phyloP scores from a whole-genome alignment of 768 basidiomycete genomes.

The Amanita inopinata region DNA sequence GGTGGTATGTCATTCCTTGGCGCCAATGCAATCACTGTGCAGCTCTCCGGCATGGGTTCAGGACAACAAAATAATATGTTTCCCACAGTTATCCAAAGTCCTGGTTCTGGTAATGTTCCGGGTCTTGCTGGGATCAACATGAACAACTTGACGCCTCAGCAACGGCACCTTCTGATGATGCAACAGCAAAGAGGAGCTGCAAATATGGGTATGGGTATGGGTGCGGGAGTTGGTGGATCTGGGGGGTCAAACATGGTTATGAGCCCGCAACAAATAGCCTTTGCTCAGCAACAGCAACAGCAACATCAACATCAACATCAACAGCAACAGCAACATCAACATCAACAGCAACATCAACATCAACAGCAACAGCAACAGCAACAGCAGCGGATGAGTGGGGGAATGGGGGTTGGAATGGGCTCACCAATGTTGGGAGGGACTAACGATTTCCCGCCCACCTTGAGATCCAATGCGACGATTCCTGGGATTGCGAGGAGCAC shows the following conservation, averaged over 20 bases:
- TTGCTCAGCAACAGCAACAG: slow-evolving; percentile 24
- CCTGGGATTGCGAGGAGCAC: slow-evolving; percentile 70
- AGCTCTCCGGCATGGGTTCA: slow-evolving; percentile 11
- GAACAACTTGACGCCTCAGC: slow-evolving; percentile 20
- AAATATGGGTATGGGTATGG: slow-evolving; percentile 19
- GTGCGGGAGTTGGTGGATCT: slow-evolving; percentile 18
- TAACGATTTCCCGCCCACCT: slow-evolving; percentile 32
- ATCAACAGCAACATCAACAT: slow-evolving; percentile 18
- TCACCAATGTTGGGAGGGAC: slow-evolving; percentile 31
- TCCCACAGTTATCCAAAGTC: slow-evolving; percentile 17
- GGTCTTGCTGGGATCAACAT: slow-evolving; percentile 23
- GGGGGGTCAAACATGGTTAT: slow-evolving; percentile 26
- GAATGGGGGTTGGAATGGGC: slow-evolving; percentile 21
- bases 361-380: slow-evolving; percentile 26
- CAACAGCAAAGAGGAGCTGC: slow-evolving; percentile 18
- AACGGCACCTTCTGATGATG: slow-evolving; percentile 7
- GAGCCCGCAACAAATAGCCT: slow-evolving; percentile 20
- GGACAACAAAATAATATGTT: slow-evolving; percentile 9
- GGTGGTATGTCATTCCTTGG: slow-evolving; percentile 13
- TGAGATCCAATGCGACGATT: slow-evolving; percentile 50
- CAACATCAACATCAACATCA: slow-evolving; percentile 12
- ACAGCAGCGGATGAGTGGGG: slow-evolving; percentile 18
- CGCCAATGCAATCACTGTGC: slow-evolving; percentile 11
- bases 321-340: slow-evolving; percentile 20
- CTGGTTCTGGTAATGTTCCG: slow-evolving; percentile 13